These are phyloP conservation scores for Aschersonia sp. DNA, from an alignment of 2,329 filamentous ascomycete genomes.

Conservation along the genomic window DNA sequence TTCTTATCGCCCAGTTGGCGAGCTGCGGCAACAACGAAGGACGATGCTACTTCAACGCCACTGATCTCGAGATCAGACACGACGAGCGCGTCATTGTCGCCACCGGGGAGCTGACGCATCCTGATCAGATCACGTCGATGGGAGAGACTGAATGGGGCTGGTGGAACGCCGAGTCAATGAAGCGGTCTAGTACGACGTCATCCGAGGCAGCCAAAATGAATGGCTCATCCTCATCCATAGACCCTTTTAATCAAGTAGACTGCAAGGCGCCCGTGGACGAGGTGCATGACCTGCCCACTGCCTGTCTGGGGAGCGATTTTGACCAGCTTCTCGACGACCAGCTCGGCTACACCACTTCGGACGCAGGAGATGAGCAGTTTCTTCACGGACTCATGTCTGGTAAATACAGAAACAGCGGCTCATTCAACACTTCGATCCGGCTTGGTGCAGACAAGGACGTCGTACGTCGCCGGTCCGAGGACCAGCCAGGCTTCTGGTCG, in stretches of 20 bases:
- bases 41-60: conserved; percentile 15
- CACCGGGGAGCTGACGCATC: conserved; percentile 7
- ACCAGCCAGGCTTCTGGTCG: conserved; percentile 4
- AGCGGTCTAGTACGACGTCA: neutral
- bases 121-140: conserved; percentile 8
- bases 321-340: conserved; percentile 3
- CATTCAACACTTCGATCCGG: neutral
- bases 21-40: conserved; percentile 14
- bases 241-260: neutral
- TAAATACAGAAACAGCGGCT: no score
- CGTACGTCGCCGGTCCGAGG: conserved; percentile 1
- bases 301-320: conserved; percentile 3
- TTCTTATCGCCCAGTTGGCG: conserved; percentile 12
- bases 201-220: neutral
- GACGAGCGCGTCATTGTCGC: conserved; percentile 7
- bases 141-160: conserved; percentile 13
- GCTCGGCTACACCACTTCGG: neutral
- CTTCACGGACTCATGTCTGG: neutral
- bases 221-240: neutral
- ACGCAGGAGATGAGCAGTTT: neutral
- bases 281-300: conserved; percentile 1
- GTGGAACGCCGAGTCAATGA: conserved; percentile 6
- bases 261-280: conserved; percentile 1
- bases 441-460: neutral
- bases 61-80: conserved; percentile 6